phyloP scores from a whole-genome alignment of 1,284 basidiomycete genomes.

The Cutaneotrichosporon cavernicola region DNA sequence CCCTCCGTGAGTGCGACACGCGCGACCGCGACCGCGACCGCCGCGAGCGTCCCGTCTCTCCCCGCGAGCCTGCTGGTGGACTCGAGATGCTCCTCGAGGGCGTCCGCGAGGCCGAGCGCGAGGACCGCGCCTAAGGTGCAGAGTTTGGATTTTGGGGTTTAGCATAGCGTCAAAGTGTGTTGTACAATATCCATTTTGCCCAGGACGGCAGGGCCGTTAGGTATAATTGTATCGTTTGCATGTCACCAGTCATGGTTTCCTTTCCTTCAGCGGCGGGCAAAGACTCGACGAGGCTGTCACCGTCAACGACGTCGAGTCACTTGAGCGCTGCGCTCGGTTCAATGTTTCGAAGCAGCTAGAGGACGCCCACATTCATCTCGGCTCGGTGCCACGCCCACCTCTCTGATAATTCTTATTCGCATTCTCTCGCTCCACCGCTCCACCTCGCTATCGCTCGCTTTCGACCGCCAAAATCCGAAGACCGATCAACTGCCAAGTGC shows the following conservation, averaged over 20 bases:
- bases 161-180: background rate
- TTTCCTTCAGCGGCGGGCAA: too few species aligned
- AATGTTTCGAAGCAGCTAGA: too few species aligned
- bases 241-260: background rate
- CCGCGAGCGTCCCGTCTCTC: slow-evolving; percentile 13
- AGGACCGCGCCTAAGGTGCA: slow-evolving; percentile 19
- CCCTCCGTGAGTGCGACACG: background rate
- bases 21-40: slow-evolving; percentile 11
- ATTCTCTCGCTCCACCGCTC: too few species aligned
- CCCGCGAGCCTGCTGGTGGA: slow-evolving; percentile 14
- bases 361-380: too few species aligned
- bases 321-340: too few species aligned
- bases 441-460: too few species aligned
- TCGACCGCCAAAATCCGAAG: too few species aligned
- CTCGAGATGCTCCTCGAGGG: slow-evolving; percentile 31
- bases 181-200: background rate
- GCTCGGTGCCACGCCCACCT: too few species aligned
- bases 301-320: background rate
- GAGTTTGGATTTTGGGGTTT: background rate
- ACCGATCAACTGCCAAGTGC: too few species aligned
- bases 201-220: background rate
- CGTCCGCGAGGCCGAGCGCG: slow-evolving; percentile 29
- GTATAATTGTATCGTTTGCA: background rate
- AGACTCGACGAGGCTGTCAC: background rate
- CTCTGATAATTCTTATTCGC: too few species aligned